Evolutionary conservation across 805 yeast species (phyloP).

Genomic region (Saccharomycopsis sp.): DNA sequence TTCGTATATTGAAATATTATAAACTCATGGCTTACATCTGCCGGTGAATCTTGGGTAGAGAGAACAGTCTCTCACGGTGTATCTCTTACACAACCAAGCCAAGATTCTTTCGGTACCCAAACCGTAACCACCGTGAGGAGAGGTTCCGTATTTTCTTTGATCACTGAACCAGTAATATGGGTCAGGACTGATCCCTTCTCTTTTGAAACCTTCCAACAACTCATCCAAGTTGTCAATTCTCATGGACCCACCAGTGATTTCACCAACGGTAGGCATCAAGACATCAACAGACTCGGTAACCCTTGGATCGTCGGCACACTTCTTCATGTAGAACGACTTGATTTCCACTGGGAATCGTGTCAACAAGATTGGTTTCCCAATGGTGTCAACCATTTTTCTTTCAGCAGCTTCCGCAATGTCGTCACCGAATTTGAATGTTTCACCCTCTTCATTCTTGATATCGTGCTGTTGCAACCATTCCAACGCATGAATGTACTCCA

Average conservation of each 20-base stretch:
- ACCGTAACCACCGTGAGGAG: constrained; percentile 99
- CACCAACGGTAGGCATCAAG: constrained; percentile 98
- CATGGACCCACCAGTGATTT: constrained; percentile 98
- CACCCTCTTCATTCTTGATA: constrained; percentile 90
- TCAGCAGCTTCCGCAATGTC: constrained; percentile 99
- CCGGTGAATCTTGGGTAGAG: constrained; percentile 97
- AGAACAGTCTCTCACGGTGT: constrained; percentile 96
- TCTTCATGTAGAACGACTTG: constrained; percentile 97
- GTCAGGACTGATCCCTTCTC: constrained; percentile 77
- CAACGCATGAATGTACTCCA: constrained; percentile 84
- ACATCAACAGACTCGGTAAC: constrained; percentile 98
- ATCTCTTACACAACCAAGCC: constrained; percentile 97
- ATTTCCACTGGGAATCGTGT: constrained; percentile 94
- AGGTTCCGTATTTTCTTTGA: constrained; percentile 92
- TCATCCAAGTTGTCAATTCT: constrained; percentile 80
- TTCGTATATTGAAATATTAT: no score
- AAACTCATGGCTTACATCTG: constrained; percentile 86
- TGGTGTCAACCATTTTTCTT: constrained; percentile 94
- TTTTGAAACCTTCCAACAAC: constrained; percentile 79
- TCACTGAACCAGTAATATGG: constrained; percentile 96
- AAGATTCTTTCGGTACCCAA: constrained; percentile 95
- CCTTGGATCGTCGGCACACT: constrained; percentile 78
- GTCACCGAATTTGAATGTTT: constrained; percentile 90
- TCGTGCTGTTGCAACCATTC: constrained; percentile 96
- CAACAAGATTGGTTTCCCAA: constrained; percentile 86